Evolutionary conservation across 768 basidiomycete species (phyloP), one percentile per base, ranked within the genome.

Genomic region (Lentinula aciculospora): DNA sequence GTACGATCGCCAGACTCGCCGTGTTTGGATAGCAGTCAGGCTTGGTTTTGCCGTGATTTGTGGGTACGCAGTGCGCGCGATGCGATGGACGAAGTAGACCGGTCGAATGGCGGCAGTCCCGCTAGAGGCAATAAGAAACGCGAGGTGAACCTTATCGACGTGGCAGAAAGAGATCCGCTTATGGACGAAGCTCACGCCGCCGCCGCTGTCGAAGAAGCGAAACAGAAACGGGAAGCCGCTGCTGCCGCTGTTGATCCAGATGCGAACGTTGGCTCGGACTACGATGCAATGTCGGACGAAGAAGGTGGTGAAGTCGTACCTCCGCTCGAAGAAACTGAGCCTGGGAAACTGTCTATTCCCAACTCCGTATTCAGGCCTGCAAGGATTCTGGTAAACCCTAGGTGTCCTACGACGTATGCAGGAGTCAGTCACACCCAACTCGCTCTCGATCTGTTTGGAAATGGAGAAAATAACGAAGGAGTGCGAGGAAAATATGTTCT

Each of bases 361-460:
- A 98, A 97, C 69, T 87, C 86, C 17, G 86, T 86, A 8, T 97
- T 95, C 72, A 75, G 82, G 7, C 88, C 94, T 4, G 96, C 94
- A 3, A 79, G 94, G 55, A 97, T 99, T 64, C 70, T 99, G 62
- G 88, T 99, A 57, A 98, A 98, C 67, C 96, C 96, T 4, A 84
- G 95, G 15, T 98, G 95, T 69, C 91, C 96, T 53, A 98, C 96
- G 34, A 98, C 96, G 21, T 99, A 99, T 68, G 96, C 96, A 0
- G 97, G 96, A 3, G 96, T 98, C 3, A 92, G 88, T 61, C 96
- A 99, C 71, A 93, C 95, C 21, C 92, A 94, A 70, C 81, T 99
- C 34, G 95, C 96, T n/a, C 71, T 92, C 45, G 95, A 98, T 71
- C 72, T 99, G 64, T 98, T 98, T 65, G 96, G 95, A 9, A 79